Evolutionary conservation across 192 early-diverging fungal species (phyloP).

Genomic region (Martensiomyces pterosporus): DNA sequence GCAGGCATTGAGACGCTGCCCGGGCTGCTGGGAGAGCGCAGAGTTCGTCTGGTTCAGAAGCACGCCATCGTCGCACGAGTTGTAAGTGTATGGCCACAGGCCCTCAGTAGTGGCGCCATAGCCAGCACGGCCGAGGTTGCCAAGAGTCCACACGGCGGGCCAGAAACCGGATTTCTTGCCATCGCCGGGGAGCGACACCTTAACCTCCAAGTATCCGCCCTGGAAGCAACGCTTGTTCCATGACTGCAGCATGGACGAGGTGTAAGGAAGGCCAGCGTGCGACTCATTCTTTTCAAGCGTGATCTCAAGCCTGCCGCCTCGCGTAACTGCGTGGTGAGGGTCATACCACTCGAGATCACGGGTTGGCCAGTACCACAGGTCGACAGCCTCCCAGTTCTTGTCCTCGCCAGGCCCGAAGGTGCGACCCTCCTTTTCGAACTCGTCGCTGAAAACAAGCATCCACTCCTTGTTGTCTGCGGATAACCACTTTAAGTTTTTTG

Average conservation of each 20-base stretch:
- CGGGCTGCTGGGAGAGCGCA: conserved; percentile 51
- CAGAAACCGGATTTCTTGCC: conserved; percentile 50
- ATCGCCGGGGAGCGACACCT: conserved; percentile 53
- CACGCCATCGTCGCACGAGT: conserved; percentile 53
- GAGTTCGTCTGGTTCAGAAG: conserved; percentile 56
- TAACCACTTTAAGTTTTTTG: conserved; percentile 31
- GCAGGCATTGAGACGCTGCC: conserved; percentile 54
- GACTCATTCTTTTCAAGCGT: conserved; percentile 44
- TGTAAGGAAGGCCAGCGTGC: conserved; percentile 47
- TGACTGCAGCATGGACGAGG: conserved; percentile 58
- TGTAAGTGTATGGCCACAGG: conserved; percentile 54
- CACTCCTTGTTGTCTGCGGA: conserved; percentile 44
- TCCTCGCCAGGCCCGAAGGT: conserved; percentile 54
- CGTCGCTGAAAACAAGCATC: conserved; percentile 58
- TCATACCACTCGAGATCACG: conserved; percentile 54
- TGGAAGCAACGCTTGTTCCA: conserved; percentile 66
- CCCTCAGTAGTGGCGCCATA: conserved; percentile 58
- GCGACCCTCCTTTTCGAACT: conserved; percentile 55
- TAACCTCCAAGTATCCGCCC: conserved; percentile 57
- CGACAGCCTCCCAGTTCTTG: conserved; percentile 53
- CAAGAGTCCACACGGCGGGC: conserved; percentile 57
- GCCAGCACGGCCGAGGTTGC: conserved; percentile 57
- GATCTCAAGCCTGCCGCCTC: conserved; percentile 51
- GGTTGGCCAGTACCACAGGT: conserved; percentile 56
- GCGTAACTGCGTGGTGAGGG: conserved; percentile 48